Evolutionary conservation across 345 rosid genomes (phyloP).

Genomic region (Stellera chamaejasme): DNA sequence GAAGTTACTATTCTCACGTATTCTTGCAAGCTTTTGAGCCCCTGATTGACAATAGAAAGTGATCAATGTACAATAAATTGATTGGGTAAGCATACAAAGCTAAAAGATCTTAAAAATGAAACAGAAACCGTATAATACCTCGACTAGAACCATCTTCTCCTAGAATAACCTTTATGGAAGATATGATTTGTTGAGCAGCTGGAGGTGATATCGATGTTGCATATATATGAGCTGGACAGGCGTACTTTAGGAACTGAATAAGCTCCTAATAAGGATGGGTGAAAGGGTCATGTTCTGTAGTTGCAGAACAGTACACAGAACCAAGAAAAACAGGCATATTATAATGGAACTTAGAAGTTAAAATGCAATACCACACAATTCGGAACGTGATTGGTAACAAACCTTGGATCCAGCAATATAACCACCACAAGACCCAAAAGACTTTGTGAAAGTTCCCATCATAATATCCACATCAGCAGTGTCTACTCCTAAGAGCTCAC

Average conservation of each 20-base stretch:
- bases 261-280: conserved; percentile 46
- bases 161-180: conserved; percentile 77
- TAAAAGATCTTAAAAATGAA: background rate
- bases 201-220: conserved; percentile 97
- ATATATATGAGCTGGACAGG: conserved; percentile 87
- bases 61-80: background rate
- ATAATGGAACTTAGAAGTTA: background rate
- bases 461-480: conserved; percentile 87
- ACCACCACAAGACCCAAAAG: conserved; percentile 99
- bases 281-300: background rate
- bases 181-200: conserved; percentile 80
- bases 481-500: conserved; percentile 91
- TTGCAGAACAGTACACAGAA: background rate
- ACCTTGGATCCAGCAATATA: conserved; percentile 98
- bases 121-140: conserved; percentile 34
- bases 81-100: background rate
- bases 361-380: background rate
- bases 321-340: background rate
- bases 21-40: conserved; percentile 80
- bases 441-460: conserved; percentile 99
- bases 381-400: conserved; percentile 5
- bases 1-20: conserved; percentile 93
- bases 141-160: conserved; percentile 96
- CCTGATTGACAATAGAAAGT: conserved; percentile 29
- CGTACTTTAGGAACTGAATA: conserved; percentile 58